Base-by-base conservation (phyloP, 1,139 yeast genomes). In the Candida smagusa region DNA sequence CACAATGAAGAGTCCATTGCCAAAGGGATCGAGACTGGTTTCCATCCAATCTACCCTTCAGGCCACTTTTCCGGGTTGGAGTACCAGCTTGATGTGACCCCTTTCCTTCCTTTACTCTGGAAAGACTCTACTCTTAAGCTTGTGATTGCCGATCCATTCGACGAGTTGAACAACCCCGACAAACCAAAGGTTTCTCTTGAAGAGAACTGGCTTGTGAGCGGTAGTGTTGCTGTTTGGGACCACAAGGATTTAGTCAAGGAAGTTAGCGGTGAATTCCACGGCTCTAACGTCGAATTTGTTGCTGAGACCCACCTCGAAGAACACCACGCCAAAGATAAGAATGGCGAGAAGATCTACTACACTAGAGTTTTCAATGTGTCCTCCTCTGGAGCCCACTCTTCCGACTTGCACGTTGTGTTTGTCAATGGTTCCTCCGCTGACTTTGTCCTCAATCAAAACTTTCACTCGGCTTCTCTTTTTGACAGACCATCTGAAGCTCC, bases 31-130 rank as follows among this genome's bases (percentile, higher is more conserved):
- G 28, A 27, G 24, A 39, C 30, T 7, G 48, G 45, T 33, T 59
- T 56, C 52, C 36, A 42, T 22, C 64, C 65, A 11, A 44, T 59
- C 21, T 63, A 52, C 31, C 58, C 58, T 19, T 38, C 45, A 31
- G 60, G 60, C 27, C 41, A 57, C 22, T 58, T 56, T 40, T 46
- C 49, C 36, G 62, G 62, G 4, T 49, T 57, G 34, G 38, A 48
- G 22, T 59, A 58, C 37, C 61, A 58, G 33, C 29, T 59, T 26
- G 62, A 60, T 38, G 54, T 60, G 41, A 42, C 55, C n/a, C 43
- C 54, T 9, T 47, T 59, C 28, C 51, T 60, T 38, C 64, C 64
- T 6, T 45, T 56, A 22, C 52, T 60, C 34, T 59, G 77, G 61
- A 27, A 40, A 32, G 49, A 38, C 23, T 46, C 51, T 26, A 45